A percentile compares a stretch with the other conserved stretches of the same genome.
These are phyloP conservation scores for Aaosphaeria arxii DNA, from an alignment of 2,329 filamentous ascomycete species.

Conservation along the genomic window DNA sequence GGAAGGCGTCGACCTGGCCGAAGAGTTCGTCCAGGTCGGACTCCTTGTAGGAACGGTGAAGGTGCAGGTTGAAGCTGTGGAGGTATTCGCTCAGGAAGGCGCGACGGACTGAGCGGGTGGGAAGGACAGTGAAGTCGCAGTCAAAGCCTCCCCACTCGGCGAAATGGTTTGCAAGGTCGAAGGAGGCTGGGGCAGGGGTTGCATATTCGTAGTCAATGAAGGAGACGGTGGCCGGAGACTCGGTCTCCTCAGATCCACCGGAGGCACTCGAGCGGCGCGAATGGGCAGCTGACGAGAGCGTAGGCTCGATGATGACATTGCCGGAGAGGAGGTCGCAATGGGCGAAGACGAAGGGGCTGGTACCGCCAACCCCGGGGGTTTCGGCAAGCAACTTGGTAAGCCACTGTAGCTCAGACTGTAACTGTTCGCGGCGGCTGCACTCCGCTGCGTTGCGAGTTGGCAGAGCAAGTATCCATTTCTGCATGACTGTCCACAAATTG, in stretches of 20 bases:
- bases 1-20: conserved; percentile 79
- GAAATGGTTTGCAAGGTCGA: conserved; percentile 97
- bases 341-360: conserved; percentile 82
- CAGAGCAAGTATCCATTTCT: conserved; percentile 89
- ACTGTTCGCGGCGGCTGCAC: conserved; percentile 60
- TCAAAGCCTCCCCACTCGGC: conserved; percentile 98
- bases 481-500: conserved; percentile 92
- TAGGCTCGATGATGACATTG: conserved; percentile 83
- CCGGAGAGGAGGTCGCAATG: conserved; percentile 96
- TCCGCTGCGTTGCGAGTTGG: conserved; percentile 70
- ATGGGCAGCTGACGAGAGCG: conserved; percentile 29
- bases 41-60: conserved; percentile 40
- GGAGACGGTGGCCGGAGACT: conserved; percentile 30
- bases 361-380: conserved; percentile 63
- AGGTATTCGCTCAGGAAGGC: conserved; percentile 85
- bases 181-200: conserved; percentile 87
- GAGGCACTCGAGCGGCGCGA: conserved; percentile 32
- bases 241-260: conserved; percentile 20
- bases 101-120: conserved; percentile 71
- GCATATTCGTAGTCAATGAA: conserved; percentile 99
- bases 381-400: conserved; percentile 71
- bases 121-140: conserved; percentile 83
- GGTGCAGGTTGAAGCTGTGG: conserved; percentile 59
- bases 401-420: conserved; percentile 73
- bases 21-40: conserved; percentile 67